Evolutionary conservation across 2,329 filamentous ascomycete species (phyloP), one percentile per base, ranked within the genome.

Genomic region (Alternaria brassicicola): DNA sequence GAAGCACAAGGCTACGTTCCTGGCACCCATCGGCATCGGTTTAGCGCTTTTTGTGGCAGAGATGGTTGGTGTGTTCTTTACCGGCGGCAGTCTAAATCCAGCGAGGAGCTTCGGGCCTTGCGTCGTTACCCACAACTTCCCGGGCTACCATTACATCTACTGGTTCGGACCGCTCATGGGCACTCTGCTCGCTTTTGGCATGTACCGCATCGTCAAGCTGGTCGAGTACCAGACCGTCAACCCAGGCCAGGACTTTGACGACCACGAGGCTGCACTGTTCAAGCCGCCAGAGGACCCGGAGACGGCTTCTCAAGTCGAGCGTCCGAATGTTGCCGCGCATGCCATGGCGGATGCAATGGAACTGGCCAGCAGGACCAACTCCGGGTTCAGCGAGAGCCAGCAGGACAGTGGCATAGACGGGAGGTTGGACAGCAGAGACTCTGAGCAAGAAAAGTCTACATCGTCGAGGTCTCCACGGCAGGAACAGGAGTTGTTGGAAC

Each of bases 21-120:
- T 92, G 1, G 89, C 89, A 0, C 89, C 90, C 0, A 78, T 92
- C 3, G 89, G 88, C 12, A 91, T 93, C 65, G 90, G 90, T 1
- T 76, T 91, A 2, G 81, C 89, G 0, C 82, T 92, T 52, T 92
- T 92, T 73, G 83, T 92, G 41, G 79, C 80, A 0, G 81, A 86
- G 56, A 61, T 86, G 48, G 76, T 80, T 4, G 83, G 76, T 15
- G 78, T 81, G 0, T 79, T 75, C 61, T 81, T 74, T 63, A 81
- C 79, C 0, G 79, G 79, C 8, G 79, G 79, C 5, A 76, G 71
- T 12, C 52, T 81, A 47, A 81, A 81, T 45, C 79, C 79, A 0
- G 74, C 79, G 0, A 63, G 79, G 0, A 73, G 67, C 15, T 80
- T 81, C 28, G 79, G 78, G 1, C 79, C 79, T 0, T 77, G 72